Percentiles rank a stretch among this genome's conserved stretches.
phyloP scores from a whole-genome alignment of 129 eudicot genomes.

The Calendula officinalis region DNA sequence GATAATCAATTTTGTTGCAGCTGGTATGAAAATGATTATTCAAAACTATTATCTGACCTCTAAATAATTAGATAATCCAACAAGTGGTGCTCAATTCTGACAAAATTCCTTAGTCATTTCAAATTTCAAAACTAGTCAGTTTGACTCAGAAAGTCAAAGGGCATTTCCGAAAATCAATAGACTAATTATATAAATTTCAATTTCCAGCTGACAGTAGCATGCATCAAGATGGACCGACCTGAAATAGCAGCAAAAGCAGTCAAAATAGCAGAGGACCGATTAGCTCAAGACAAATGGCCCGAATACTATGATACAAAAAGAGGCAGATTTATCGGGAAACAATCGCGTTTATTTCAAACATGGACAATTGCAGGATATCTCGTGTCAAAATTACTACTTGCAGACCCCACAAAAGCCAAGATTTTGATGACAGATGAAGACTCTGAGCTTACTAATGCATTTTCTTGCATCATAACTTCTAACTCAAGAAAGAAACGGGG shows the following conservation, averaged over 20 bases:
- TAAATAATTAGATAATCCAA: conserved; percentile 1
- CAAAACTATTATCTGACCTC: neutral
- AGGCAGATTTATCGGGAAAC: conserved; percentile 64
- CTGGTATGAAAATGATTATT: neutral
- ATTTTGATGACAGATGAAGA: conserved; percentile 53
- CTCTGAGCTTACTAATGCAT: conserved; percentile 45
- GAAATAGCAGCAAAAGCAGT: conserved; percentile 62
- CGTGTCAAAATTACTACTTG: conserved; percentile 53
- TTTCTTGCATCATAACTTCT: conserved; percentile 49
- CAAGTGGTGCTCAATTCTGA: neutral
- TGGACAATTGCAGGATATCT: conserved; percentile 81
- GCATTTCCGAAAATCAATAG: conserved; percentile 12
- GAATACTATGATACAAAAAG: conserved; percentile 73
- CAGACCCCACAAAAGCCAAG: conserved; percentile 50
- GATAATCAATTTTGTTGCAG: neutral
- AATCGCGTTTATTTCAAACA: conserved; percentile 58
- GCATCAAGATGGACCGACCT: conserved; percentile 55
- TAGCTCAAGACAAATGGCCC: conserved; percentile 66
- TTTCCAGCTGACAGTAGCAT: no score
- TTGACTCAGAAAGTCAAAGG: conserved; percentile 13
- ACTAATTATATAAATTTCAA: neutral
- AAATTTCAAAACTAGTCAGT: neutral
- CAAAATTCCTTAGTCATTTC: neutral
- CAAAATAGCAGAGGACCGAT: conserved; percentile 54
- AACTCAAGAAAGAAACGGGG: conserved; percentile 60